phyloP scores from a whole-genome alignment of 1,284 basidiomycete species.

The Moniliophthora roreri region DNA sequence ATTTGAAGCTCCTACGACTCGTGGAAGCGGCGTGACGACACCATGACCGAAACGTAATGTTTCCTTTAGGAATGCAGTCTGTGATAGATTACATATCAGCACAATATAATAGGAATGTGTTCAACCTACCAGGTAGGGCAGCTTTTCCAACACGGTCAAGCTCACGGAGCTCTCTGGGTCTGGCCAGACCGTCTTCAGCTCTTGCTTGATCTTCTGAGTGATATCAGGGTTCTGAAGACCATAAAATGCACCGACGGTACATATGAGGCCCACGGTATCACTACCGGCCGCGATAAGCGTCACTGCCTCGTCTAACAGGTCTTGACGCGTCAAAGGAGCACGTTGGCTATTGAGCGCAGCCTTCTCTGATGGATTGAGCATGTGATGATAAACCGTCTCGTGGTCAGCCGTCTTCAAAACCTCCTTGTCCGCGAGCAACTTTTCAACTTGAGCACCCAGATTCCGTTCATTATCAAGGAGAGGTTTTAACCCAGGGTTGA shows the following conservation, averaged over 20 bases:
- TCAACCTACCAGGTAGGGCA: slow-evolving; percentile 18
- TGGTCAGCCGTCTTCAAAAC: slow-evolving; percentile 10
- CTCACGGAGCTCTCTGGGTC: slow-evolving; percentile 10
- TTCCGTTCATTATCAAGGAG: not conserved
- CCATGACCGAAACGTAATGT: slow-evolving; percentile 20
- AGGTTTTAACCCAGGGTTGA: not conserved
- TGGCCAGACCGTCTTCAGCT: slow-evolving; percentile 16
- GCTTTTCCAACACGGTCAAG: slow-evolving; percentile 13
- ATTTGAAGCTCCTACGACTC: slow-evolving; percentile 20
- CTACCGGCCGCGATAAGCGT: slow-evolving; percentile 14
- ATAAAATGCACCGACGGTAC: slow-evolving; percentile 12
- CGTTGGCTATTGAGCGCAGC: not conserved
- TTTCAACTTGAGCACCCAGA: slow-evolving; percentile 11
- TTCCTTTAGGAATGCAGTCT: slow-evolving; percentile 26
- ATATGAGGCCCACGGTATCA: slow-evolving; percentile 9
- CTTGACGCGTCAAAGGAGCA: slow-evolving; percentile 4
- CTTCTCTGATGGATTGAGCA: slow-evolving; percentile 9
- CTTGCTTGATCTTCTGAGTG: slow-evolving; percentile 3
- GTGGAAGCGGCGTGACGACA: slow-evolving; percentile 18
- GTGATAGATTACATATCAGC: not conserved
- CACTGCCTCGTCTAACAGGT: slow-evolving; percentile 14
- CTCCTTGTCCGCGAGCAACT: slow-evolving; percentile 7
- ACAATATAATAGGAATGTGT: not conserved
- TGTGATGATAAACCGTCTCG: slow-evolving; percentile 18
- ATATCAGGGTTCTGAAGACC: slow-evolving; percentile 12